Conservation (phyloP, 2,329 filamentous ascomycete species). For the Xylariaceae sp. region DNA sequence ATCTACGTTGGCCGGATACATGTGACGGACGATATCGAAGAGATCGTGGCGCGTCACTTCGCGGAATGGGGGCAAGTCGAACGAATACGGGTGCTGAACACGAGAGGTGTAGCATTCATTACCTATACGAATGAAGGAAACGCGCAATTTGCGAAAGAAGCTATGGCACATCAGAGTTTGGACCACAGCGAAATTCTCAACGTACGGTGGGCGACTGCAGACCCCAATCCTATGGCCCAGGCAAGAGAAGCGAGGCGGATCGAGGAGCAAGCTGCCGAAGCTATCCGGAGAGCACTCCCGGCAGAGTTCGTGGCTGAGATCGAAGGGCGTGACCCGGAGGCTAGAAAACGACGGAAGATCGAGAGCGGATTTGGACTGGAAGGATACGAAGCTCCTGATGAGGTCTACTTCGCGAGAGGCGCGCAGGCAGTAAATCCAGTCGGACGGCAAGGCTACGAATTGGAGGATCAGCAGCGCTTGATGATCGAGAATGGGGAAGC, state of each 20-base stretch:
- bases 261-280: slow-evolving; percentile 95
- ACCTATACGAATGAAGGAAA: slow-evolving; percentile 91
- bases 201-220: slow-evolving; percentile 93
- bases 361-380: slow-evolving; percentile 85
- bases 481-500: slow-evolving; percentile 55
- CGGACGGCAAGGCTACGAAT: slow-evolving; percentile 55
- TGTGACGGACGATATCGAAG: slow-evolving; percentile 94
- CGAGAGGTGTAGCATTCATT: slow-evolving; percentile 86
- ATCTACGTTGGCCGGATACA: slow-evolving; percentile 92
- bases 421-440: slow-evolving; percentile 60
- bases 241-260: slow-evolving; percentile 84
- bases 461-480: slow-evolving; percentile 57
- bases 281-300: slow-evolving; percentile 80
- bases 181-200: slow-evolving; percentile 93
- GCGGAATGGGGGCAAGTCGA: slow-evolving; percentile 95
- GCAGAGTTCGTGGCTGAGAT: slow-evolving; percentile 90
- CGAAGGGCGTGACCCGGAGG: slow-evolving; percentile 83
- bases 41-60: slow-evolving; percentile 91
- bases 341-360: slow-evolving; percentile 81
- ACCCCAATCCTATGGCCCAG: slow-evolving; percentile 92
- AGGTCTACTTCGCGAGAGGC: slow-evolving; percentile 85
- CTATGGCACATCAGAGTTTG: slow-evolving; percentile 90
- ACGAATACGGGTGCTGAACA: slow-evolving; percentile 80
- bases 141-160: slow-evolving; percentile 86
- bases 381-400: slow-evolving; percentile 90